Conservation (phyloP, 192 early-diverging fungal genomes). For the Coemansia sp. region DNA sequence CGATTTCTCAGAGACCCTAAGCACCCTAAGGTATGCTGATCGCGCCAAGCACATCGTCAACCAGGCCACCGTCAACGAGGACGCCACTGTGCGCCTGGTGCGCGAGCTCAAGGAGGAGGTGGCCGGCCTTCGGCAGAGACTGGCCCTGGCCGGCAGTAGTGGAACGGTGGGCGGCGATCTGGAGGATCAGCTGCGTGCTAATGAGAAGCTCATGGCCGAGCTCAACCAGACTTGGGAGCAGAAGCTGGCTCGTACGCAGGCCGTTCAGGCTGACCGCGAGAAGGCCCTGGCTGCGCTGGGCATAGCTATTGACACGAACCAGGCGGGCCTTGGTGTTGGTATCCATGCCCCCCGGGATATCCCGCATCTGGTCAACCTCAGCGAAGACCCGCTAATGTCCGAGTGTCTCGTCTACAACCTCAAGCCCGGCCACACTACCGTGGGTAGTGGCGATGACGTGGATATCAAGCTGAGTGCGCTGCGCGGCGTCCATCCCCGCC, state of each 20-base stretch:
- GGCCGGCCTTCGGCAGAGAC: conserved; percentile 57
- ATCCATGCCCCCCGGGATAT: conserved; percentile 72
- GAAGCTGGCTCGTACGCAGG: conserved; percentile 67
- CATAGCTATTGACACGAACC: conserved; percentile 67
- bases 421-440: conserved; percentile 67
- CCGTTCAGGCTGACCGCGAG: conserved; percentile 72
- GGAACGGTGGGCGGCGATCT: conserved; percentile 41
- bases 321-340: conserved; percentile 58
- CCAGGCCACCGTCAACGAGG: conserved; percentile 88
- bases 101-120: conserved; percentile 84
- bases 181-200: conserved; percentile 76
- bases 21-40: conserved; percentile 87
- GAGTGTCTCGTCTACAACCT: conserved; percentile 90
- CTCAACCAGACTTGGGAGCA: conserved; percentile 84
- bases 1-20: conserved; percentile 73
- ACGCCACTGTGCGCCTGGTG: conserved; percentile 73
- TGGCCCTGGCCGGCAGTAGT: conserved; percentile 54
- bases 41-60: conserved; percentile 90
- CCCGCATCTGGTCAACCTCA: conserved; percentile 87
- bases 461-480: conserved; percentile 59
- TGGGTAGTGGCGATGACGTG: conserved; percentile 55
- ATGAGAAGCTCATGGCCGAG: conserved; percentile 83
- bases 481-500: conserved; percentile 62
- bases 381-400: conserved; percentile 85
- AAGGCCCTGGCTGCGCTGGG: conserved; percentile 75